Base-by-base conservation (phyloP, 805 yeast species). In the Cyberlindnera mrakii region DNA sequence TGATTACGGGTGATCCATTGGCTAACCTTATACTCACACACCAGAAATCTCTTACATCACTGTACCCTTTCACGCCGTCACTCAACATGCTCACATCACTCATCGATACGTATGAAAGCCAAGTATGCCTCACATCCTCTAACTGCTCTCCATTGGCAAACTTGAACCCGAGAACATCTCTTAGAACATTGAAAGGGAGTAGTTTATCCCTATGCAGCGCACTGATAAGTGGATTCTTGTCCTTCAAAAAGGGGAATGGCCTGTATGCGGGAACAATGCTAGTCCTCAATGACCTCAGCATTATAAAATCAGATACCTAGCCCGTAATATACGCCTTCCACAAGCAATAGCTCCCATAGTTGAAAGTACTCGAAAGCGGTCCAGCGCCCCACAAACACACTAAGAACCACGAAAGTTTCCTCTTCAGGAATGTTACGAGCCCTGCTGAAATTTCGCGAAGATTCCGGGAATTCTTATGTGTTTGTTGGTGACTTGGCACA, bases 141-240 rank as follows among this genome's bases (percentile, higher is more conserved):
- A 47, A 25, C 10, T 27, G 29, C 2, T 33, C 20, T 2, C 36
- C 40, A 18, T 39, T 30, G 14, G 42, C 14, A 5, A 31, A 35
- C 9, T 51, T 52, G n/a, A 53, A 34, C 2, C 41, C 30, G 13
- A 55, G 36, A 3, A 52, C 50, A 25, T 55, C 58, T 25, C 59
- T 41, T 2, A 46, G 44, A 3, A 52, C 32, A 38, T 53, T 55
- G 43, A 53, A 55, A 1, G 59, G 59, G 2, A 53, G 19, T 3
- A 13, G 27, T 16, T 37, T 37, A 30, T 53, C 44, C 27, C 20
- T 35, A 19, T 50, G 58, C 27, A 52, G 41, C 7, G 41, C 35
- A 3, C 29, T 6, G 11, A 40, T 25, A 13, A 53, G 25, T 5
- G 48, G 42, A 4, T 44, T 5, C 37, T 46, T 52, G 43, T 53